Conservation (phyloP, 2,329 filamentous ascomycete species). For the Myriosclerotinia scirpicola region DNA sequence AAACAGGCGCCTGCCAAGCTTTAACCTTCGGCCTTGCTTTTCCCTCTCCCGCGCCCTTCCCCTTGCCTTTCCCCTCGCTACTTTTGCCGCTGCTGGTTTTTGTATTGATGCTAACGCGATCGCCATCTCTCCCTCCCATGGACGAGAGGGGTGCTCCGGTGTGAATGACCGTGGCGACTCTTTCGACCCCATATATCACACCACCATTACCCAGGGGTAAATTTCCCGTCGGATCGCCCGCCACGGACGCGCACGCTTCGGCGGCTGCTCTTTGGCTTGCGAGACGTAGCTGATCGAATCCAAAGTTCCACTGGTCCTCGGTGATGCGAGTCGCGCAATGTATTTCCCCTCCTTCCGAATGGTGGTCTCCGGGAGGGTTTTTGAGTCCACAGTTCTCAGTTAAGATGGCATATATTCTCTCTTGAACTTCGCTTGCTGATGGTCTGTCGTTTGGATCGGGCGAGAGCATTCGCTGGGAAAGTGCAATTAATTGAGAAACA, state of each 20-base stretch:
- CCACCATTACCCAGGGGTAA: constrained; percentile 28
- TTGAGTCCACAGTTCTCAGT: constrained; percentile 39
- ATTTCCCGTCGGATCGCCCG: constrained; percentile 24
- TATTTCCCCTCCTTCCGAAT: constrained; percentile 25
- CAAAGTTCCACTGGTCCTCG: constrained; percentile 33
- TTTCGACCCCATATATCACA: constrained; percentile 35
- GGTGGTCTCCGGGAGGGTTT: background rate
- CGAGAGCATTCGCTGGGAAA: constrained; percentile 57
- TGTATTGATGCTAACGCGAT: constrained; percentile 33
- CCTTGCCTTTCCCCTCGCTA: constrained; percentile 34
- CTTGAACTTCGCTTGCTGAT: constrained; percentile 52
- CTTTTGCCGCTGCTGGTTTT: constrained; percentile 34
- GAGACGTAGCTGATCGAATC: constrained; percentile 36
- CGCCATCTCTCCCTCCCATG: constrained; percentile 23
- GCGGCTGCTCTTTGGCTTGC: constrained; percentile 38
- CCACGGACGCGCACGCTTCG: constrained; percentile 37
- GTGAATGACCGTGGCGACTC: constrained; percentile 26
- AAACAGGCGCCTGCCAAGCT: constrained; percentile 46
- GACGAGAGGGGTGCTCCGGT: constrained; percentile 19
- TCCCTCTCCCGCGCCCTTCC: constrained; percentile 29
- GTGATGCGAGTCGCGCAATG: constrained; percentile 32
- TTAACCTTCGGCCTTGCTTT: constrained; percentile 43
- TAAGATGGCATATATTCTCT: constrained; percentile 53
- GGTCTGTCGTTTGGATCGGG: constrained; percentile 54
- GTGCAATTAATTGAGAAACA: constrained; percentile 52